Conservation (phyloP, 192 early-diverging fungal genomes). For the Rhizophagus prolifer region DNA sequence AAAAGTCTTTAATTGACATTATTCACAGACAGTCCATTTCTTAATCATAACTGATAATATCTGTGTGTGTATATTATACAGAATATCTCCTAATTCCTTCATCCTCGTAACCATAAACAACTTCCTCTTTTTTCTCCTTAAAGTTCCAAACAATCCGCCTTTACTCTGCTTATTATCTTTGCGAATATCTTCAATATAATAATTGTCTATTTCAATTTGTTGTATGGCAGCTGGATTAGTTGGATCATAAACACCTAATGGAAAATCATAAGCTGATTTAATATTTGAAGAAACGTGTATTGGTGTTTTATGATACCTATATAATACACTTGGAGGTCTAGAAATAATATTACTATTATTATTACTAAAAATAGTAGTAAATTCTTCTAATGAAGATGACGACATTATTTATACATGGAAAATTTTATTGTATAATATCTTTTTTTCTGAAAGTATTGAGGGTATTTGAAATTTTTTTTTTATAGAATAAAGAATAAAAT, state of each 20-base stretch:
- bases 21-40: too few species aligned
- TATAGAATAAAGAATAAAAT: too few species aligned
- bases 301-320: not conserved
- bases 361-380: not conserved
- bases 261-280: not conserved
- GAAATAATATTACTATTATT: not conserved
- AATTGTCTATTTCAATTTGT: not conserved
- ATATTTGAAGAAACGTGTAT: not conserved
- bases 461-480: too few species aligned
- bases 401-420: not conserved
- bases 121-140: not conserved
- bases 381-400: not conserved
- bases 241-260: not conserved
- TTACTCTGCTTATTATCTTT: not conserved
- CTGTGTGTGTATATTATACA: not conserved
- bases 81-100: not conserved
- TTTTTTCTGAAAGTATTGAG: too few species aligned
- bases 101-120: not conserved
- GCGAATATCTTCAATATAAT: not conserved
- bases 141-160: not conserved
- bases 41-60: too few species aligned
- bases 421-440: too few species aligned
- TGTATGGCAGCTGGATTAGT: not conserved
- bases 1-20: too few species aligned
- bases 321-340: not conserved